These are phyloP conservation scores for Helicostylum pulchrum DNA, from an alignment of 192 early-diverging fungal species.

Conservation along the genomic window DNA sequence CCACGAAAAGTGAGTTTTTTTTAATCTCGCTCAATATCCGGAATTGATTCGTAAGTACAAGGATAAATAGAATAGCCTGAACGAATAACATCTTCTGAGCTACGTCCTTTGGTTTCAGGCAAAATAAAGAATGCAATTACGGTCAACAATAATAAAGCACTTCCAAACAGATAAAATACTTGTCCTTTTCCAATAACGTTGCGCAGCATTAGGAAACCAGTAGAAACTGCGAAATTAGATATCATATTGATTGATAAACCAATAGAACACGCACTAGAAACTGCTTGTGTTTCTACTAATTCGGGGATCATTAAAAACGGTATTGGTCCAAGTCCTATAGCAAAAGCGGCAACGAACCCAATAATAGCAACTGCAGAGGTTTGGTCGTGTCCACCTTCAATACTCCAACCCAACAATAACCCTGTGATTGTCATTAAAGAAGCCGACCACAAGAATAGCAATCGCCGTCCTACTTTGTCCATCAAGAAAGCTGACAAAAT, in stretches of 20 bases:
- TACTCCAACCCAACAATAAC: slow-evolving; percentile 57
- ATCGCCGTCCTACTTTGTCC: slow-evolving; percentile 72
- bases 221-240: slow-evolving; percentile 62
- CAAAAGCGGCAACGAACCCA: slow-evolving; percentile 76
- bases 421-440: slow-evolving; percentile 56
- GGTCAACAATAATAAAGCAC: slow-evolving; percentile 30
- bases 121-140: slow-evolving; percentile 48
- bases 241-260: slow-evolving; percentile 64
- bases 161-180: slow-evolving; percentile 65
- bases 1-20: not conserved
- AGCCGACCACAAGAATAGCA: slow-evolving; percentile 61
- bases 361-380: slow-evolving; percentile 62
- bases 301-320: slow-evolving; percentile 77
- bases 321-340: slow-evolving; percentile 78
- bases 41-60: not conserved
- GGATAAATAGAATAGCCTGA: slow-evolving; percentile 23
- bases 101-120: slow-evolving; percentile 71
- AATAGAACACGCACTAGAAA: slow-evolving; percentile 61
- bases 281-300: slow-evolving; percentile 65
- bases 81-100: slow-evolving; percentile 48
- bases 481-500: slow-evolving; percentile 69
- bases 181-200: slow-evolving; percentile 49
- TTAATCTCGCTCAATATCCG: not conserved
- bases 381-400: slow-evolving; percentile 28
- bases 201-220: slow-evolving; percentile 56